Conservation (phyloP, 1,139 yeast genomes). For the Scheffersomyces cryptocercus region DNA sequence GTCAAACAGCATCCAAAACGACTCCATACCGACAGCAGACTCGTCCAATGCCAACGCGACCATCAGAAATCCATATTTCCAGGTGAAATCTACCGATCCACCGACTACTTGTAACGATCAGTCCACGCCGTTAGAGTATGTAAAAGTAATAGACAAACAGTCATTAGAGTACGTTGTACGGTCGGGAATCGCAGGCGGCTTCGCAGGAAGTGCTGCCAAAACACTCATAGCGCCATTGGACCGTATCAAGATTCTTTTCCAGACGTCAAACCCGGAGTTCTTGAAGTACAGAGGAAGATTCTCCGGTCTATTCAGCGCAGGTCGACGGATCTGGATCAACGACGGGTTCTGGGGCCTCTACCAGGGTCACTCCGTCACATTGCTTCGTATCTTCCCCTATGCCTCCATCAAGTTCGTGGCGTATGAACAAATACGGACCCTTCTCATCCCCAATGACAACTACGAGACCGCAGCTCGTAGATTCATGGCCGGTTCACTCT, state of each 20-base stretch:
- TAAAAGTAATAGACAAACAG: conserved; percentile 55
- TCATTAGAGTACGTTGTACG: conserved; percentile 76
- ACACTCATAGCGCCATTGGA: conserved; percentile 95
- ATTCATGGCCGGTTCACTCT: conserved; percentile 83
- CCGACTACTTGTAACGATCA: conserved; percentile 24
- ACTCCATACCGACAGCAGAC: background rate
- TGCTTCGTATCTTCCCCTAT: conserved; percentile 89
- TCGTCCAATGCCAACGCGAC: background rate
- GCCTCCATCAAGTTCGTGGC: conserved; percentile 98
- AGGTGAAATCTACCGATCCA: conserved; percentile 5
- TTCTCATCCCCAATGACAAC: conserved; percentile 71
- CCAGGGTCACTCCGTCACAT: conserved; percentile 95
- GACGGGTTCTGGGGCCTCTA: conserved; percentile 86
- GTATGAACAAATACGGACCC: conserved; percentile 84
- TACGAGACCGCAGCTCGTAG: conserved; percentile 83
- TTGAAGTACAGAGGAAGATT: conserved; percentile 78
- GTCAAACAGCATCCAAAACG: conserved; percentile 1
- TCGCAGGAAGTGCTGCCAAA: conserved; percentile 95
- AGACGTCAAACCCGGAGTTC: conserved; percentile 91
- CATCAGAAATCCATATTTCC: no score
- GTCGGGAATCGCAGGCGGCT: conserved; percentile 92
- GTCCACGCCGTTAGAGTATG: conserved; percentile 23
- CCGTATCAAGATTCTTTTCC: conserved; percentile 90
- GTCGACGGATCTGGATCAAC: conserved; percentile 57
- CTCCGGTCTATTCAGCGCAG: conserved; percentile 74